Base-by-base conservation (phyloP, 164 flowering plant species). In the Chimonanthus salicifolius region DNA sequence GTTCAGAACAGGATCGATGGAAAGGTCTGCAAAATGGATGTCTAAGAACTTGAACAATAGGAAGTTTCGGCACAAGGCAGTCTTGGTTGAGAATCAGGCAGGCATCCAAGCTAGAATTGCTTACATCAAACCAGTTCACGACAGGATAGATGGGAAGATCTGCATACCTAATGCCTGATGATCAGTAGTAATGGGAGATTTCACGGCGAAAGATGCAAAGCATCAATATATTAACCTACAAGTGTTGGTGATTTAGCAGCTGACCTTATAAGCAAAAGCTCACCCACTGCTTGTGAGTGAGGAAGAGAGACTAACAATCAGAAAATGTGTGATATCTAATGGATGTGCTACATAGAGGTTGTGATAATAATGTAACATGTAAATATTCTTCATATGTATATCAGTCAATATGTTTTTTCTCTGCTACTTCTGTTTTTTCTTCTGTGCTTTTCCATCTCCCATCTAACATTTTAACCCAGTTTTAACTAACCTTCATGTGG, bases 61-160 rank as follows among this genome's bases (percentile, higher is more conserved):
- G 45, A 69, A 60, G 15, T 44, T 49, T 33, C 16, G 69, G 4
- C 1, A 49, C 18, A 1, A 21, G 33, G 1, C 1, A 46, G 62
- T 33, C 33, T 1, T 33, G 33, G 33, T 33, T 33, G 33, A 33
- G 33, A 33, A 33, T 33, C 33, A 33, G 33, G 33, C 33, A 86
- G 83, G 91, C 91, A 0, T 91, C 90, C 47, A 64, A 46, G 98
- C 97, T n/a, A 85, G 98, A 83, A 97, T 95, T 68, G 97, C 98
- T 58, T 97, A 97, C 21, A 80, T 93, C 64, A 92, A 87, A 84
- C 98, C 99, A 62, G 99, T 95, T 71, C 97, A 92, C 54, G 93
- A 92, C 78, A 80, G 87, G 74, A 92, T 87, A 78, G 91, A 92
- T 65, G 91, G 90, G 47, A 87, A 87, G 68, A 87, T 91, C 87